Percentiles rank a stretch among this genome's conserved stretches.
Evolutionary conservation across 1,284 basidiomycete genomes (phyloP).

Genomic region (Kalmanozyma brasiliensis): DNA sequence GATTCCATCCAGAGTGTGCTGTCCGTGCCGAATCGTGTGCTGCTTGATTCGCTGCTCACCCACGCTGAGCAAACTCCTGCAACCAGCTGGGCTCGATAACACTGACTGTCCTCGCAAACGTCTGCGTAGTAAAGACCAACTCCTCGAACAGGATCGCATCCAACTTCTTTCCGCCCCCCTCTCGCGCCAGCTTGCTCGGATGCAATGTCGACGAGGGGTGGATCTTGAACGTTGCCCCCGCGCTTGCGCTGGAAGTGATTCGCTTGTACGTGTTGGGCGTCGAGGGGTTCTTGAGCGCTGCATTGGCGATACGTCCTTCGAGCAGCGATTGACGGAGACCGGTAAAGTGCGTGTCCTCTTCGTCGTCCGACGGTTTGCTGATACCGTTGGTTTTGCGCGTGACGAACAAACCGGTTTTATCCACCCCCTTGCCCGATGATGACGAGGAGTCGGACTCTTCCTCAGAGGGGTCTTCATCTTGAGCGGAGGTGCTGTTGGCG

Average conservation of each 20-base stretch:
- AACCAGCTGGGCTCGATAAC: slow-evolving; percentile 61
- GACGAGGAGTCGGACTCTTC: slow-evolving; percentile 7
- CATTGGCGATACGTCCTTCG: slow-evolving; percentile 49
- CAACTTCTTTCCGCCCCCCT: slow-evolving; percentile 16
- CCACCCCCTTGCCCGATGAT: background rate
- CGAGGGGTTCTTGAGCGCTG: slow-evolving; percentile 54
- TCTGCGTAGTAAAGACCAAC: slow-evolving; percentile 63
- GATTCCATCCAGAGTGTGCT: too few species aligned
- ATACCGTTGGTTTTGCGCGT: slow-evolving; percentile 17
- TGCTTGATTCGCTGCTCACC: too few species aligned
- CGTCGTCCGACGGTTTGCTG: slow-evolving; percentile 2
- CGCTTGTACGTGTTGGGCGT: slow-evolving; percentile 51
- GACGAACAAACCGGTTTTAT: slow-evolving; percentile 27
- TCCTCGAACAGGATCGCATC: slow-evolving; percentile 65
- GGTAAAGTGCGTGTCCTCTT: slow-evolving; percentile 34
- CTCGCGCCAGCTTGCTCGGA: slow-evolving; percentile 30
- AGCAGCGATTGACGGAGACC: slow-evolving; percentile 49
- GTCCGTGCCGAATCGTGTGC: too few species aligned
- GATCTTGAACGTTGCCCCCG: slow-evolving; percentile 53
- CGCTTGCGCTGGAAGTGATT: slow-evolving; percentile 22
- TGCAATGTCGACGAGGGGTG: slow-evolving; percentile 61
- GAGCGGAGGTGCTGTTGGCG: background rate
- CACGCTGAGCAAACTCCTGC: slow-evolving; percentile 37
- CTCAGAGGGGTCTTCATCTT: slow-evolving; percentile 8
- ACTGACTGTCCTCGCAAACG: slow-evolving; percentile 62